phyloP scores from a whole-genome alignment of 163 green algal species.

The Scenedesmus sp. region DNA sequence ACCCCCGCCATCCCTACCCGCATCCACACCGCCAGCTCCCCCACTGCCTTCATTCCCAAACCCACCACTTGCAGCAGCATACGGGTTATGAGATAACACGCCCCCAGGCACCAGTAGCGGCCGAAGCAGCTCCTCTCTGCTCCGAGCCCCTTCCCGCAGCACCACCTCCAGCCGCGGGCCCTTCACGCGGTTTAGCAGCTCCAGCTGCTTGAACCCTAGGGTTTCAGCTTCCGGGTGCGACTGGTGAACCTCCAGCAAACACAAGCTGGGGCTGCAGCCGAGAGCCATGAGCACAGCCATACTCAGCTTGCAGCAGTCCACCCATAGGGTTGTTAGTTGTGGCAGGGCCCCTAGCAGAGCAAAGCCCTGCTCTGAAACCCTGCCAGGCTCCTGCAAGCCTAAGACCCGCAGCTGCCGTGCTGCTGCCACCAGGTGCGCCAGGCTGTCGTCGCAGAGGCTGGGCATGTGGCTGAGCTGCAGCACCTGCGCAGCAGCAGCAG shows the following conservation, averaged over 20 bases:
- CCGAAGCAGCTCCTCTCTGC: slow-evolving; percentile 28
- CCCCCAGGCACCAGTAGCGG: neutral
- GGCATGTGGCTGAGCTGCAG: slow-evolving; percentile 43
- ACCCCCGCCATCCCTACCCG: neutral
- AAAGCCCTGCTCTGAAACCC: slow-evolving; percentile 45
- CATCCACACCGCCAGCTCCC: neutral
- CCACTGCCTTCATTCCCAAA: neutral
- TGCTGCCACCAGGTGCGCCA: slow-evolving; percentile 19
- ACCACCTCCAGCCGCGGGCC: slow-evolving; percentile 27
- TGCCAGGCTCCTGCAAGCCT: slow-evolving; percentile 37
- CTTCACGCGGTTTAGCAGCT: slow-evolving; percentile 37
- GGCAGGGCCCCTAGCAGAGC: slow-evolving; percentile 34
- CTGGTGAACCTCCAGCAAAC: slow-evolving; percentile 38
- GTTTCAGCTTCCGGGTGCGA: slow-evolving; percentile 11
- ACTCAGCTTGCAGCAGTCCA: slow-evolving; percentile 44
- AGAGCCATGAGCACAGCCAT: slow-evolving; percentile 36
- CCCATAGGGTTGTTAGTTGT: slow-evolving; percentile 23
- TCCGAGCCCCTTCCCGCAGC: neutral
- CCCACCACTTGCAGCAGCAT: neutral
- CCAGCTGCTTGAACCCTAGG: slow-evolving; percentile 23
- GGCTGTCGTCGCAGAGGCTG: slow-evolving; percentile 17
- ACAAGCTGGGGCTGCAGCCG: neutral
- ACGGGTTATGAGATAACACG: neutral
- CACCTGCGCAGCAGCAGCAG: slow-evolving; percentile 22
- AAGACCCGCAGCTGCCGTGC: slow-evolving; percentile 1